phyloP scores from a whole-genome alignment of 371 early-diverging fungal genomes.

The Apophysomyces elegans region DNA sequence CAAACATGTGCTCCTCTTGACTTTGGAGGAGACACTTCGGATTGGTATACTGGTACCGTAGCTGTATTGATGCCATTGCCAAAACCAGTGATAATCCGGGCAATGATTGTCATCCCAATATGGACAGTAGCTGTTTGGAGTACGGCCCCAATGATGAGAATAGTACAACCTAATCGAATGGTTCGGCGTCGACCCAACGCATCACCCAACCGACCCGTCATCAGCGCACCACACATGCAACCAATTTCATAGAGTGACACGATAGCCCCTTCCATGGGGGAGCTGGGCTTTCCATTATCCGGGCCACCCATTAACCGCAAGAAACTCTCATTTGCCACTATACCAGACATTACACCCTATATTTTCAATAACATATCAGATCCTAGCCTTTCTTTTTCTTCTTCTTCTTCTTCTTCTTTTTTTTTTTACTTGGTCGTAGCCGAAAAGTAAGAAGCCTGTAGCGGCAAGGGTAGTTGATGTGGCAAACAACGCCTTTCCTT shows the following conservation, averaged over 20 bases:
- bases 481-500: slow-evolving; percentile 36
- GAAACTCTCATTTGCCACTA: slow-evolving; percentile 32
- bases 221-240: slow-evolving; percentile 35
- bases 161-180: slow-evolving; percentile 35
- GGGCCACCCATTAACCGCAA: slow-evolving; percentile 30
- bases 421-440: slow-evolving; percentile 39
- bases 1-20: slow-evolving; percentile 43
- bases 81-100: slow-evolving; percentile 58
- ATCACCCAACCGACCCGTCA: slow-evolving; percentile 31
- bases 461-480: slow-evolving; percentile 40
- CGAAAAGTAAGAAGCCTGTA: slow-evolving; percentile 39
- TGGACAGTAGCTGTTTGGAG: slow-evolving; percentile 43
- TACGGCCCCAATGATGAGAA: slow-evolving; percentile 40
- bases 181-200: slow-evolving; percentile 36
- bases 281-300: slow-evolving; percentile 12
- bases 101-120: slow-evolving; percentile 44
- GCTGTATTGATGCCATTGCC: slow-evolving; percentile 60
- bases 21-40: slow-evolving; percentile 55
- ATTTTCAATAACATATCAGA: not conserved
- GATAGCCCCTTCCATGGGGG: slow-evolving; percentile 28
- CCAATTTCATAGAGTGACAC: slow-evolving; percentile 36
- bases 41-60: slow-evolving; percentile 53
- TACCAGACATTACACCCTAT: slow-evolving; percentile 45
- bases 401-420: not conserved
- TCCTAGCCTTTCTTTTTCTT: not conserved